A percentile compares a stretch with the other conserved stretches of the same genome.
Conservation (phyloP, 345 rosid species). For the Microthlaspi erraticum region DNA sequence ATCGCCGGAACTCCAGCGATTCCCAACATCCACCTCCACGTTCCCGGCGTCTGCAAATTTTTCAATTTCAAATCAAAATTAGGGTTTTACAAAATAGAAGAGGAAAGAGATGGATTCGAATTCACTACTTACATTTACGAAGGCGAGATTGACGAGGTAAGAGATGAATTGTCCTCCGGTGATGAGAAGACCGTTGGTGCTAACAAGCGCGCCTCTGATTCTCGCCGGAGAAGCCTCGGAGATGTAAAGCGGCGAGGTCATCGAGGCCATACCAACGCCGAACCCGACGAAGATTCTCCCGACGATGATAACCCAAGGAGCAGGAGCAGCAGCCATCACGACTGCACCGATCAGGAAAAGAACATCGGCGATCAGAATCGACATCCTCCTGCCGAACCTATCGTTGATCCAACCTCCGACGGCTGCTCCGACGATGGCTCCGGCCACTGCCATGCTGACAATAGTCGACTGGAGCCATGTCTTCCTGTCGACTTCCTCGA, state of each 20-base stretch:
- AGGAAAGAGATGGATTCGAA: constrained; percentile 69
- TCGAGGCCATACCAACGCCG: constrained; percentile 97
- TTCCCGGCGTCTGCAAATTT: constrained; percentile 59
- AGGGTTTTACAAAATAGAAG: neutral
- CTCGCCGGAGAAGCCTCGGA: constrained; percentile 92
- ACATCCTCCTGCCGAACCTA: constrained; percentile 66
- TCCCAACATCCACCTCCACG: constrained; percentile 99
- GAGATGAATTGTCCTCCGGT: constrained; percentile 90
- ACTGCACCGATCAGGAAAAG: constrained; percentile 72
- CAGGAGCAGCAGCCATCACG: constrained; percentile 75
- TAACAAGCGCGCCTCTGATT: constrained; percentile 89
- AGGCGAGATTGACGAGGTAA: constrained; percentile 84
- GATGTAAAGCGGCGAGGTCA: constrained; percentile 92
- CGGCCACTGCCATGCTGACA: constrained; percentile 89
- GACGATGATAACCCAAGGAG: constrained; percentile 66
- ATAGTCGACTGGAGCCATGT: constrained; percentile 83
- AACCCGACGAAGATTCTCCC: constrained; percentile 86
- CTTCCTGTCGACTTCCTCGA: constrained; percentile 60
- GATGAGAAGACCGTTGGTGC: constrained; percentile 76
- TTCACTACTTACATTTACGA: constrained; percentile 56
- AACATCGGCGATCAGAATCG: constrained; percentile 65
- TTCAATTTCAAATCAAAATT: constrained; percentile 10
- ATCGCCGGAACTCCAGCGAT: constrained; percentile 68
- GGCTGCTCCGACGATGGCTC: constrained; percentile 90
- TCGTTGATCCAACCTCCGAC: constrained; percentile 81